Conservation (phyloP, 2,329 filamentous ascomycete species). For the Exserohilum turcica region DNA sequence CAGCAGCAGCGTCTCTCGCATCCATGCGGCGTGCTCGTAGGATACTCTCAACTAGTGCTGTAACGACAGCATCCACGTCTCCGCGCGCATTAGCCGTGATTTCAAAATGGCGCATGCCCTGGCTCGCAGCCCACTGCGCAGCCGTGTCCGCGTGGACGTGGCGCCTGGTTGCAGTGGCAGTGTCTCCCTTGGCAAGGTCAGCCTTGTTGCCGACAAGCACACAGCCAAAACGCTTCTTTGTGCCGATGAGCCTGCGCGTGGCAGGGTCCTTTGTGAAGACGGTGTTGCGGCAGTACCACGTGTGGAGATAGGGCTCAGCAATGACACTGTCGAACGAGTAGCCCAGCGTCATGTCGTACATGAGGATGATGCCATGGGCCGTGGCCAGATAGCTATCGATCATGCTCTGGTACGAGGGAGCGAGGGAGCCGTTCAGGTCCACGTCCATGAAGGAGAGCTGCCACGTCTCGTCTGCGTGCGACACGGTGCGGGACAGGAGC, state of each 20-base stretch:
- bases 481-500: slow-evolving; percentile 12
- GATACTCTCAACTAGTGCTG: slow-evolving; percentile 23
- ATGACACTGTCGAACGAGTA: slow-evolving; percentile 31
- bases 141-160: slow-evolving; percentile 26
- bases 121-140: slow-evolving; percentile 31
- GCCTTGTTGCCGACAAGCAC: slow-evolving; percentile 38
- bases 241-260: slow-evolving; percentile 1
- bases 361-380: slow-evolving; percentile 32
- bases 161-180: slow-evolving; percentile 1
- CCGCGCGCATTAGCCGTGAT: slow-evolving; percentile 15
- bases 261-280: background rate
- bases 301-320: slow-evolving; percentile 21
- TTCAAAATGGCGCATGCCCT: slow-evolving; percentile 29
- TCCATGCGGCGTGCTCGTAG: slow-evolving; percentile 13
- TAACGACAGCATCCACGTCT: slow-evolving; percentile 20
- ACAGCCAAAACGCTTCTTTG: slow-evolving; percentile 30
- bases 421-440: slow-evolving; percentile 20
- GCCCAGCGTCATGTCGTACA: slow-evolving; percentile 36
- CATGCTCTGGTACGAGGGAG: background rate
- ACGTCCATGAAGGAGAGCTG: slow-evolving; percentile 27
- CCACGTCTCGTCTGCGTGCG: slow-evolving; percentile 12
- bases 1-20: slow-evolving; percentile 7
- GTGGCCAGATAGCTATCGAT: slow-evolving; percentile 10
- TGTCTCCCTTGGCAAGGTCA: slow-evolving; percentile 20
- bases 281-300: slow-evolving; percentile 19